These are phyloP conservation scores for Phytopythium chamaehyphon DNA, from an alignment of 352 stramenopile genomes.

Conservation along the genomic window DNA sequence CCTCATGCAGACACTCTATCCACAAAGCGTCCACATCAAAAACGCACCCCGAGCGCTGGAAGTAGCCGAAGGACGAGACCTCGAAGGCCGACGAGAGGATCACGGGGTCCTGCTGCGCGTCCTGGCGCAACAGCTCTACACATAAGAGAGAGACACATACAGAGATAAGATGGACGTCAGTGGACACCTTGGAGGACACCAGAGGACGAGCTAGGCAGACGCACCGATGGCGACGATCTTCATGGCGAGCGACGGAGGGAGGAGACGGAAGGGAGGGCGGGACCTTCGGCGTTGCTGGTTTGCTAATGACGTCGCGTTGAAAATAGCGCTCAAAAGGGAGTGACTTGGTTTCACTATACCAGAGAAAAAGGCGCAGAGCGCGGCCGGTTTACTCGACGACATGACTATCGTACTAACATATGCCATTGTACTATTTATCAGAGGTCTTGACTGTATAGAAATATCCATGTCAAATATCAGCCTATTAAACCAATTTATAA, in stretches of 20 bases:
- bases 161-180: not conserved
- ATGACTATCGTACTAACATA: no score
- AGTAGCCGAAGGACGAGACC: constrained; percentile 83
- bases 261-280: not conserved
- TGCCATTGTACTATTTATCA: no score
- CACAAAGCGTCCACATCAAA: no score
- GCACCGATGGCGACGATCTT: constrained; percentile 86
- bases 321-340: not conserved
- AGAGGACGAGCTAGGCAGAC: constrained; percentile 8
- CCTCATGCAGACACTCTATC: not conserved
- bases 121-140: constrained; percentile 66
- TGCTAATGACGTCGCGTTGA: constrained; percentile 1
- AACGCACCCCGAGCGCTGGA: constrained; percentile 75
- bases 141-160: constrained; percentile 6
- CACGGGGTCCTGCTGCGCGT: constrained; percentile 50
- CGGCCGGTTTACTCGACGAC: not conserved
- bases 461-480: no score
- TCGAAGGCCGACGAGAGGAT: constrained; percentile 72
- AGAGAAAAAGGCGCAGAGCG: not conserved
- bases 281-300: no score
- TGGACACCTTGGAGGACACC: not conserved
- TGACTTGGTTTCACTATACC: constrained; percentile 1
- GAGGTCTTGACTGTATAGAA: no score
- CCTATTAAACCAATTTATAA: no score
- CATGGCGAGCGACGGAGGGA: constrained; percentile 29